Base-by-base conservation (phyloP, 2,329 filamentous ascomycete species). In the Chaetomiaceae sp. region DNA sequence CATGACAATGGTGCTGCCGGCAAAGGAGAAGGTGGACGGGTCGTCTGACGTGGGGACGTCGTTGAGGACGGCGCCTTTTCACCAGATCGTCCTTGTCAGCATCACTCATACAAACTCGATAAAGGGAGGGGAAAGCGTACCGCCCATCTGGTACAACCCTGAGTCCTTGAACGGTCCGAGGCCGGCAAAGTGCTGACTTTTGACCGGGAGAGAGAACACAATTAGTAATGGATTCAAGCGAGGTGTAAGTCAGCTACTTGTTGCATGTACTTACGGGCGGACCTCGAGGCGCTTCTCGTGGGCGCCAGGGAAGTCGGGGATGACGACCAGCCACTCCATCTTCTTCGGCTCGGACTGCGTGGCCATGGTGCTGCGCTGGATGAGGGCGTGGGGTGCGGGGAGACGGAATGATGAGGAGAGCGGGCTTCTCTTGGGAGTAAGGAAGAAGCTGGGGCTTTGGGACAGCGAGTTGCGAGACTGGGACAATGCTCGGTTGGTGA, bases 1-100 rank as follows among this genome's bases (percentile, higher is more conserved):
- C 36, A 82, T 74, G 25, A 95, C 75, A 64, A 94, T 72, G 17
- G 84, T 81, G 67, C 85, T 90, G 38, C 89, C 90, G 59, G 82
- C 81, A 72, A 94, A 90, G 66, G 87, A 83, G 39, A 82, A 79
- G 19, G 78, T 80, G 4, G 73, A 70, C 9, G 76, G 68, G 47
- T 79, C 72, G 22, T 85, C 77, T 54, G 86, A 81, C 6, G 80
- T 75, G 31, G 88, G 85, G 33, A 87, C 76, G 8, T 82, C 77
- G 38, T 87, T 79, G 7, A 92, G 73, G 48, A 86, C 74, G 20
- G 85, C 87, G 38, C 88, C 88, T 84, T 4, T 31, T 31, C 25
- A 5, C 5, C 25, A 27, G n/a, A n/a, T n/a, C n/a, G n/a, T n/a
- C n/a, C n/a, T n/a, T n/a, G n/a, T n/a, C n/a, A n/a, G n/a, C n/a